A percentile compares a stretch with the other conserved stretches of the same genome.
Conservation (phyloP, 2,329 filamentous ascomycete genomes). For the Penicillium sp. region DNA sequence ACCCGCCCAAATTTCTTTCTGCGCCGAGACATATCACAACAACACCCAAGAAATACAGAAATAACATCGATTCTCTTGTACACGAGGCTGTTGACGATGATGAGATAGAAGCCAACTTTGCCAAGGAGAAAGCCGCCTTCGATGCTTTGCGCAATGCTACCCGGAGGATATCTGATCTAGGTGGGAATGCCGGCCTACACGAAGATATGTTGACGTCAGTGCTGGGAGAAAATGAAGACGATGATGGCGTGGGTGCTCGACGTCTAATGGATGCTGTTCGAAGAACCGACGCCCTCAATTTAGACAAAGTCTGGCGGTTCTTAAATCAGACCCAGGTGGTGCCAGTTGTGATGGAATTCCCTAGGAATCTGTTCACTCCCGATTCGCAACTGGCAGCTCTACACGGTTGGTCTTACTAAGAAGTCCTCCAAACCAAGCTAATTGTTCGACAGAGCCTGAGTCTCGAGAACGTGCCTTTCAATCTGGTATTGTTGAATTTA, state of each 20-base stretch:
- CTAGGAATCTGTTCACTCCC: constrained; percentile 30
- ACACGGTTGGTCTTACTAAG: constrained; percentile 29
- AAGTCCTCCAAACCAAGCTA: neutral
- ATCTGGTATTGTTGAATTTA: constrained; percentile 61
- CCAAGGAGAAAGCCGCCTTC: constrained; percentile 36
- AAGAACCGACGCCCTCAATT: constrained; percentile 60
- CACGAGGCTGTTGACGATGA: constrained; percentile 61
- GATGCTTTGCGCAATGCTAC: neutral
- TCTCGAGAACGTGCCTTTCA: constrained; percentile 60
- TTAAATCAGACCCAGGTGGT: constrained; percentile 43
- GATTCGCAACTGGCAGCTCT: constrained; percentile 33
- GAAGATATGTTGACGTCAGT: constrained; percentile 45
- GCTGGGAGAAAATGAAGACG: constrained; percentile 40
- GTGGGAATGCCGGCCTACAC: constrained; percentile 23
- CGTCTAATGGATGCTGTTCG: constrained; percentile 59
- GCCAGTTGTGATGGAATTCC: constrained; percentile 33
- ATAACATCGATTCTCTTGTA: constrained; percentile 63
- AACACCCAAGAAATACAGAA: constrained; percentile 52
- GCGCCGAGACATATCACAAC: neutral
- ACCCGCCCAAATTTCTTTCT: neutral
- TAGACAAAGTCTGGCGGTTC: constrained; percentile 58
- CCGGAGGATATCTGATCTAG: neutral
- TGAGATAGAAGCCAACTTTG: constrained; percentile 56
- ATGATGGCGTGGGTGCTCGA: constrained; percentile 44
- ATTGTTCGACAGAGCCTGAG: constrained; percentile 40